phyloP scores from a whole-genome alignment of 2,329 filamentous ascomycete species.

The Aurifilum marmelostoma region DNA sequence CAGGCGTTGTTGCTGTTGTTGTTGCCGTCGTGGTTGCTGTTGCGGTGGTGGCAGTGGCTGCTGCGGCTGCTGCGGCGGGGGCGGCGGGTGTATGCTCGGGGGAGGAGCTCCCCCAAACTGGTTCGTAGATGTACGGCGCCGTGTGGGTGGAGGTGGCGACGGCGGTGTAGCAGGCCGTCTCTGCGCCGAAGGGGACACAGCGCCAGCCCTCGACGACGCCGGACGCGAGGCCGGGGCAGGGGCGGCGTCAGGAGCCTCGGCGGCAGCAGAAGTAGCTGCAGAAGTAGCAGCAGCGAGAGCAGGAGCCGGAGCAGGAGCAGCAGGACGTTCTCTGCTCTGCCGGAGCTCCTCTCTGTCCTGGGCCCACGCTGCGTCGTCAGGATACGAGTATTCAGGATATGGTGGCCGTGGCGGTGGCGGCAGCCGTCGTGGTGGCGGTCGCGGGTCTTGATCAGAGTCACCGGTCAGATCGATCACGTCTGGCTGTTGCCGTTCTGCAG shows the following conservation, averaged over 20 bases:
- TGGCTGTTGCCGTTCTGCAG: not conserved
- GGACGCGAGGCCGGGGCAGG: not conserved
- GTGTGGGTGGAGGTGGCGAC: conserved; percentile 25
- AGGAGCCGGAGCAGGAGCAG: not conserved
- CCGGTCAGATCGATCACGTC: conserved; percentile 28
- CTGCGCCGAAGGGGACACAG: conserved; percentile 19
- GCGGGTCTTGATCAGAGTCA: not conserved
- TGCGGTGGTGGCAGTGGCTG: not conserved
- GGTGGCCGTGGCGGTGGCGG: not conserved
- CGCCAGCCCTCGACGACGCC: conserved; percentile 8
- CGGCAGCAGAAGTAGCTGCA: not conserved
- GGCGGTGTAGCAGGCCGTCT: conserved; percentile 27
- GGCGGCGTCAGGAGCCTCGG: not conserved
- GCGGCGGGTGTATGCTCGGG: not conserved
- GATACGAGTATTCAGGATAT: not conserved
- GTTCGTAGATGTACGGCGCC: conserved; percentile 27
- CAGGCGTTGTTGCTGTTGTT: conserved; percentile 5
- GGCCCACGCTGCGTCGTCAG: not conserved
- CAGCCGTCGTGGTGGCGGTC: not conserved
- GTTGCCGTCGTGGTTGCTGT: not conserved
- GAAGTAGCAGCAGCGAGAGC: too few species aligned
- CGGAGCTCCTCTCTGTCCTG: conserved; percentile 26
- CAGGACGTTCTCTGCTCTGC: conserved; percentile 18
- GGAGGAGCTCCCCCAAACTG: conserved; percentile 1
- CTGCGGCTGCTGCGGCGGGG: conserved; percentile 12